These are phyloP conservation scores for Acephala macrosclerotiorum DNA, from an alignment of 2,329 filamentous ascomycete genomes.

Conservation along the genomic window DNA sequence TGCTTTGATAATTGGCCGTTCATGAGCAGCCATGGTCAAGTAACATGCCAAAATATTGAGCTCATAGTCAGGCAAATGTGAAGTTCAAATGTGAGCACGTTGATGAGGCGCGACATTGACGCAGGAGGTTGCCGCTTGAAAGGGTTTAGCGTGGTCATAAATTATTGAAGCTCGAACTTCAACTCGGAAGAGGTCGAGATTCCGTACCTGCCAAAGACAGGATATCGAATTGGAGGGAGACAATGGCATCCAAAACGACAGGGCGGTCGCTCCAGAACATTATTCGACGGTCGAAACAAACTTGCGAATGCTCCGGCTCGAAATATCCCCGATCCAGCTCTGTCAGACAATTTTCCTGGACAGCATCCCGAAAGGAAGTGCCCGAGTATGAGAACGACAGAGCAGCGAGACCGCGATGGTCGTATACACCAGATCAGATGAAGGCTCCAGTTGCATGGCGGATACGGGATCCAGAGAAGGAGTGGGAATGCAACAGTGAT, in stretches of 20 bases:
- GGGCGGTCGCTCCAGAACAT: slow-evolving; percentile 49
- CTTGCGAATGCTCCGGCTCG: slow-evolving; percentile 36
- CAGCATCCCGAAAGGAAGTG: slow-evolving; percentile 36
- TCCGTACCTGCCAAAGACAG: slow-evolving; percentile 8
- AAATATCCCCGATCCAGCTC: slow-evolving; percentile 26
- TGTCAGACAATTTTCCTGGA: slow-evolving; percentile 38
- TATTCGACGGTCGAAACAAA: slow-evolving; percentile 40
- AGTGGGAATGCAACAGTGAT: slow-evolving; percentile 77
- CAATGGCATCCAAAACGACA: slow-evolving; percentile 57
- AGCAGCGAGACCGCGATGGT: slow-evolving; percentile 67
- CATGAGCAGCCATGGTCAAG: slow-evolving; percentile 42
- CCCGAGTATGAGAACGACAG: slow-evolving; percentile 44
- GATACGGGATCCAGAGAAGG: slow-evolving; percentile 59
- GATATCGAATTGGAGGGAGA: slow-evolving; percentile 12
- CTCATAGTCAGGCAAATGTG: slow-evolving; percentile 24
- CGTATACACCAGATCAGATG: slow-evolving; percentile 72
- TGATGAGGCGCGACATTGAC: slow-evolving; percentile 19
- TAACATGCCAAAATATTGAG: slow-evolving; percentile 34
- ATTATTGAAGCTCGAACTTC: slow-evolving; percentile 24
- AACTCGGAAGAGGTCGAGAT: background rate
- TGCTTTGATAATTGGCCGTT: slow-evolving; percentile 31
- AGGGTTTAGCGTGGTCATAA: slow-evolving; percentile 33
- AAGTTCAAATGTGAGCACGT: slow-evolving; percentile 18
- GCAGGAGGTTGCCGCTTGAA: slow-evolving; percentile 24
- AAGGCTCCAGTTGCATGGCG: slow-evolving; percentile 69